phyloP scores from a whole-genome alignment of 2,329 filamentous ascomycete species.

The Chrysosporium queenslandicum region DNA sequence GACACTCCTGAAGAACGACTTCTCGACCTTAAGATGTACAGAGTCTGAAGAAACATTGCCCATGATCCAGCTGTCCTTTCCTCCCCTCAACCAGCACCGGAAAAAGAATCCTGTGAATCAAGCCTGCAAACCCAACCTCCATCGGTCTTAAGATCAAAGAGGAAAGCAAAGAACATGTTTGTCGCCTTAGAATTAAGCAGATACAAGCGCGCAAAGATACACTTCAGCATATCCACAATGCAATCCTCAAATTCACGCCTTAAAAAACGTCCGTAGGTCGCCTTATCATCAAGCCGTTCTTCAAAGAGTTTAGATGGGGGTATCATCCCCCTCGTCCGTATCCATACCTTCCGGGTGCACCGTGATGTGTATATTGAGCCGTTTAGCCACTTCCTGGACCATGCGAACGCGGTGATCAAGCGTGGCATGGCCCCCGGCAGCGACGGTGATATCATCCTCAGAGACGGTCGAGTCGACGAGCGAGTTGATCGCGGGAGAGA shows the following conservation, averaged over 20 bases:
- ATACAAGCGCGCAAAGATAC: background rate
- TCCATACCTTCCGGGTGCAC: slow-evolving; percentile 5
- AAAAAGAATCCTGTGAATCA: background rate
- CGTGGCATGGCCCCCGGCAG: slow-evolving; percentile 14
- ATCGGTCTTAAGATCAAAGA: background rate
- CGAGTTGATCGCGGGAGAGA: slow-evolving; percentile 11
- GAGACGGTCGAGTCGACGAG: slow-evolving; percentile 14
- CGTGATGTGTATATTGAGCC: slow-evolving; percentile 12
- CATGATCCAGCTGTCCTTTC: too few species aligned
- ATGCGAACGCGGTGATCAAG: slow-evolving; percentile 14
- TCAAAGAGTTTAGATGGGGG: background rate
- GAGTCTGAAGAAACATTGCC: too few species aligned
- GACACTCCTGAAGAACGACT: too few species aligned
- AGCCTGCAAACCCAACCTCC: background rate
- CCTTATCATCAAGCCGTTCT: background rate
- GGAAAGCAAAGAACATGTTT: background rate
- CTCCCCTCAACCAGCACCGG: too few species aligned
- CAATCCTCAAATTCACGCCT: background rate
- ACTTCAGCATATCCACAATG: background rate
- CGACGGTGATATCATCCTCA: slow-evolving; percentile 10
- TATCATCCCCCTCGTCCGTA: background rate
- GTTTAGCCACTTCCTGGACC: slow-evolving; percentile 13
- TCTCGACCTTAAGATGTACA: too few species aligned
- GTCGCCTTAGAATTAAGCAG: background rate
- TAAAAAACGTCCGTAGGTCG: background rate